Percentiles rank a stretch among this genome's conserved stretches.
Conservation (phyloP, 257 asterid genomes). For the Solanum verrucosum region DNA sequence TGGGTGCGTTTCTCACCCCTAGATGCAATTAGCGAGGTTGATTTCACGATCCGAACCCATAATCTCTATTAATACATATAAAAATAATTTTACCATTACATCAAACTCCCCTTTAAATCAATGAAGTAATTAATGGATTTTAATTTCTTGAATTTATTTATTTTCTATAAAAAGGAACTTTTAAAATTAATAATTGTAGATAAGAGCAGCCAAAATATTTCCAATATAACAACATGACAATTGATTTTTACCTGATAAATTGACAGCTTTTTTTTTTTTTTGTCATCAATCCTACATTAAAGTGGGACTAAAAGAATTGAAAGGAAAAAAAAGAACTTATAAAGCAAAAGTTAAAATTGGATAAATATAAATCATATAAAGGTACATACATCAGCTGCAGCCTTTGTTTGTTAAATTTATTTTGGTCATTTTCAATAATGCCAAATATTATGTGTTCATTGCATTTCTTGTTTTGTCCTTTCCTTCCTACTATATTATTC, state of each 20-base stretch:
- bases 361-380: conserved; percentile 7
- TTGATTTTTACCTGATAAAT: not conserved
- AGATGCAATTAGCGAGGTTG: not conserved
- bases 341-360: not conserved
- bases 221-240: not conserved
- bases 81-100: not conserved
- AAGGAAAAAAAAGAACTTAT: not conserved
- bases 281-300: not conserved
- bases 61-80: no score
- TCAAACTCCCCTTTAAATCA: not conserved
- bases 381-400: conserved; percentile 12
- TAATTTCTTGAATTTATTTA: no score
- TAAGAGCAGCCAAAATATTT: not conserved
- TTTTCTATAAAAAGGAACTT: not conserved
- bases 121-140: no score
- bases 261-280: not conserved
- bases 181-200: not conserved
- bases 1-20: not conserved
- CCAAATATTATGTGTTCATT: conserved; percentile 5
- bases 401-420: conserved; percentile 18
- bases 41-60: not conserved
- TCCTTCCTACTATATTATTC: not conserved
- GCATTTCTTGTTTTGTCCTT: conserved; percentile 15
- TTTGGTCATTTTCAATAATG: conserved; percentile 16
- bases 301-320: not conserved